Percentiles rank a stretch among this genome's conserved stretches.
phyloP scores from a whole-genome alignment of 805 yeast genomes.

The Helenozyma rhizophorensis region DNA sequence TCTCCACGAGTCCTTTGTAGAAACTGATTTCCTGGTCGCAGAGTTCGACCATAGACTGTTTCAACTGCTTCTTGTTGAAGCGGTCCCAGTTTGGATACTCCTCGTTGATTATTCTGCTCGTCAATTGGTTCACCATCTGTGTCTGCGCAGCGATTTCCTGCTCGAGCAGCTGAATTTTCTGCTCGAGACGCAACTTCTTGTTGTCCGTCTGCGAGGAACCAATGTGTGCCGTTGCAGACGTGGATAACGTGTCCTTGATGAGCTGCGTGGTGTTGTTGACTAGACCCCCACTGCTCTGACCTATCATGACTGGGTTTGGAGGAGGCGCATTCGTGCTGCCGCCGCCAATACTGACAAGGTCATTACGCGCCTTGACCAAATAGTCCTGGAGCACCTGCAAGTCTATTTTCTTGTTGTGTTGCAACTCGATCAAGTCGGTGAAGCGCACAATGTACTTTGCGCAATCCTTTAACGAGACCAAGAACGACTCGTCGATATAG shows the following conservation, averaged over 20 bases:
- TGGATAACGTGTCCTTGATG: conserved; percentile 47
- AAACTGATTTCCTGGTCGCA: conserved; percentile 75
- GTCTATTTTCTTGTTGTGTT: conserved; percentile 89
- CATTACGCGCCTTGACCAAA: conserved; percentile 63
- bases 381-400: conserved; percentile 83
- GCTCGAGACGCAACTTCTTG: conserved; percentile 41
- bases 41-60: conserved; percentile 62
- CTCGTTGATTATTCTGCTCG: conserved; percentile 41
- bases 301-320: conserved; percentile 27
- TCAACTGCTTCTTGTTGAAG: conserved; percentile 74
- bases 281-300: conserved; percentile 25
- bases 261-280: conserved; percentile 41
- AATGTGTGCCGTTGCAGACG: conserved; percentile 41
- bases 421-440: conserved; percentile 64
- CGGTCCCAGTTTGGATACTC: conserved; percentile 69
- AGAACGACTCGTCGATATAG: conserved; percentile 71
- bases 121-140: conserved; percentile 42
- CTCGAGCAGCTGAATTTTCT: conserved; percentile 40
- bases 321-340: conserved; percentile 30
- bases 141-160: conserved; percentile 42
- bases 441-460: conserved; percentile 58
- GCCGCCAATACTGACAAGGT: conserved; percentile 46
- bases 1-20: conserved; percentile 61
- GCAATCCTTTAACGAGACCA: conserved; percentile 79
- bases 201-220: conserved; percentile 40